Evolutionary conservation across 75 land plant species (phyloP).

Genomic region (Picea glauca): DNA sequence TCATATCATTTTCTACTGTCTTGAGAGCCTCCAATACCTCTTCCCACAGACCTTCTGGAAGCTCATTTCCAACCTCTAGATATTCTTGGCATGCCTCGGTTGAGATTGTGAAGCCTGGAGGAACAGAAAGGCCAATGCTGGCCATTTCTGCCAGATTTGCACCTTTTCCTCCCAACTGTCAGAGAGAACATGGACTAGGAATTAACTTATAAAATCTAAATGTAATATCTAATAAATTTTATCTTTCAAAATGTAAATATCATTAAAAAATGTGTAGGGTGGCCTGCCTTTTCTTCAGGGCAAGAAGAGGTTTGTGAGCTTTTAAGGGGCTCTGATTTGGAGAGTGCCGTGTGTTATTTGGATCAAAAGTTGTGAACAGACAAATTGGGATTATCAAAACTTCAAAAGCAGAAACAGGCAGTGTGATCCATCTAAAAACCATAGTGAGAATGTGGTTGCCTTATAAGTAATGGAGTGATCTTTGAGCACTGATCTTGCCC

Average conservation of each 20-base stretch:
- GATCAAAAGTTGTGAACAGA: too few species aligned
- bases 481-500: too few species aligned
- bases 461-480: too few species aligned
- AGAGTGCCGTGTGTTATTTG: too few species aligned
- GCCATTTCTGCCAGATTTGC: constrained; percentile 99
- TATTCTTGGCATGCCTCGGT: constrained; percentile 96
- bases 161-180: constrained; percentile 95
- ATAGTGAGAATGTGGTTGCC: too few species aligned
- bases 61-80: constrained; percentile 56
- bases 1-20: constrained; percentile 77
- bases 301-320: too few species aligned
- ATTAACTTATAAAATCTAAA: background rate
- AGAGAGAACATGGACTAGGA: constrained; percentile 5
- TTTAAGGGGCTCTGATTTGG: too few species aligned
- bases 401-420: too few species aligned
- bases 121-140: constrained; percentile 95
- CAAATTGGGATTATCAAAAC: too few species aligned
- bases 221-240: background rate
- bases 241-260: background rate
- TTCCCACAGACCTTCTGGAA: constrained; percentile 89
- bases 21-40: constrained; percentile 76
- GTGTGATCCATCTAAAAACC: too few species aligned
- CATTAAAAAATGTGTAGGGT: background rate
- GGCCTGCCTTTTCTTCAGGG: too few species aligned
- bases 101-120: constrained; percentile 95